Evolutionary conservation across 257 asterid species (phyloP), one percentile per base, ranked within the genome.

Genomic region (Fraxinus anomala): DNA sequence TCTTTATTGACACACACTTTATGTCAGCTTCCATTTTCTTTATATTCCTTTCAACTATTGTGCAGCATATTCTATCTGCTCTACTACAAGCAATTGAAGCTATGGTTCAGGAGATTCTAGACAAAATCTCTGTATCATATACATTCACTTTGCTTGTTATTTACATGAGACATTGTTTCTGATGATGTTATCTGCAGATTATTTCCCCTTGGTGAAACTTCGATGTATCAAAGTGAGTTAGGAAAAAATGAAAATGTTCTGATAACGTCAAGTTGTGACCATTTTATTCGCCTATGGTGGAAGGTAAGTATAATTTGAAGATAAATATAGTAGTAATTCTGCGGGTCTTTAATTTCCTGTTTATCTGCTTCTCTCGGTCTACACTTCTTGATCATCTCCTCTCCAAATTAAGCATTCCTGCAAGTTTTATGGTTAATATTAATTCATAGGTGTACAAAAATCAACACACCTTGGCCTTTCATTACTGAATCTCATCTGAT

Each of bases 251-350:
- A 88, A 73, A 79, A 87, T 80, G 68, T 90, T 86, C 82, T 94
- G 85, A 79, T 94, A 75, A 88, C 98, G 51, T 89, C 97, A 81
- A 92, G 97, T 79, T 82, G 80, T 73, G 98, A 92, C 86, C 98
- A 84, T 81, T 87, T 68, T 28, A 83, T 92, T 80, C 95, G 97
- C 51, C 85, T 94, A 47, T 94, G 95, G 96, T 87, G 83, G 68
- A 90, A 92, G 97, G 98, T 92, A 85, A 76, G 26, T 30, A 17
- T 76, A 34, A 39, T 59, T 77, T 37, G 14, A 31, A 47, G 65
- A 30, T 47, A 39, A 72, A 33, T 77, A 31, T 33, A 54, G 75
- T 74, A 21, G 28, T 13, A 31, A 2, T 54, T 78, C 14, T 21
- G 13, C 42, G 12, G 26, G 72, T 49, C 36, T n/a, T n/a, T 6